These are phyloP conservation scores for Aspergillus egyptiacus DNA, from an alignment of 495 filamentous ascomycete genomes.

Conservation along the genomic window DNA sequence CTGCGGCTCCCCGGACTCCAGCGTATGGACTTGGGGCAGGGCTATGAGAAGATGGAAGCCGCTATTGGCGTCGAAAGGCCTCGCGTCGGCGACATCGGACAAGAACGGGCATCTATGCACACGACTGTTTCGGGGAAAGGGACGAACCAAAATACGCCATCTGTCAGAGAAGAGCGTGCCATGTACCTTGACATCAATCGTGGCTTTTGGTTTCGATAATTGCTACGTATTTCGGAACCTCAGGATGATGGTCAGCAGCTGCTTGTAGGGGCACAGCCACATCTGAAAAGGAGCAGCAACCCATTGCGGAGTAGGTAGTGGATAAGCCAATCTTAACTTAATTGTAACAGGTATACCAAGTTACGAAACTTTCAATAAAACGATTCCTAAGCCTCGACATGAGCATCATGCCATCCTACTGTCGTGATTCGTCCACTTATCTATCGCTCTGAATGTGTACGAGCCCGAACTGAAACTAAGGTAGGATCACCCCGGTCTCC, in stretches of 20 bases:
- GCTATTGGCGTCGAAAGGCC: slow-evolving; percentile 16
- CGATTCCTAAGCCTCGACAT: background rate
- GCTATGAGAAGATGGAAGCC: slow-evolving; percentile 1
- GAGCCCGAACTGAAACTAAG: background rate
- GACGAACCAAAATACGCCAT: slow-evolving; percentile 19
- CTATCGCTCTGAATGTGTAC: background rate
- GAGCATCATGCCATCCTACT: background rate
- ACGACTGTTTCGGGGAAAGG: slow-evolving; percentile 7
- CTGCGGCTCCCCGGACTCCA: slow-evolving; percentile 35
- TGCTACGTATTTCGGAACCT: background rate
- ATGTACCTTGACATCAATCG: slow-evolving; percentile 32
- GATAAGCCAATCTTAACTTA: background rate
- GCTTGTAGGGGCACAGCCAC: slow-evolving; percentile 4
- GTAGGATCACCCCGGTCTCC: background rate
- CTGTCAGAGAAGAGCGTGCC: slow-evolving; percentile 28
- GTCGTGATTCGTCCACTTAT: background rate
- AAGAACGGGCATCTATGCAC: slow-evolving; percentile 12
- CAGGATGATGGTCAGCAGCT: background rate
- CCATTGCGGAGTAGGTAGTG: background rate
- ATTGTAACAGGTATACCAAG: background rate
- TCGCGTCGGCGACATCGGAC: slow-evolving; percentile 13
- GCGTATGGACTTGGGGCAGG: slow-evolving; percentile 5
- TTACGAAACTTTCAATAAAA: background rate
- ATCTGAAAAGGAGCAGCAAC: background rate
- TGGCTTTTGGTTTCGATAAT: slow-evolving; percentile 37